phyloP scores from a whole-genome alignment of 176 grass and related monocot species.

The Carex cristatella region DNA sequence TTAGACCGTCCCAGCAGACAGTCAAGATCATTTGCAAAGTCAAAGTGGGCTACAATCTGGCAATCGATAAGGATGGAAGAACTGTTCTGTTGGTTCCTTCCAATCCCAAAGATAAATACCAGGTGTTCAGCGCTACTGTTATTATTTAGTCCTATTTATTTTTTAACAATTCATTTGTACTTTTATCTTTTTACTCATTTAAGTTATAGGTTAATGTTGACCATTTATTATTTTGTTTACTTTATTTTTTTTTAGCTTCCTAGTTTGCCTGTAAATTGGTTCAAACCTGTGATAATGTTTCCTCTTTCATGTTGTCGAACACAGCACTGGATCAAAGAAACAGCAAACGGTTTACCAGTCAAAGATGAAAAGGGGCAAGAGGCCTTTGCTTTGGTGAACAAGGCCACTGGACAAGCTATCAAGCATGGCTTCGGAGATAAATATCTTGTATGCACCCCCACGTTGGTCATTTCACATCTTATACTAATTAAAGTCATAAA shows the following conservation, averaged over 20 bases:
- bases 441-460: conserved; percentile 37
- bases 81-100: conserved; percentile 50
- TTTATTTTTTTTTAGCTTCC: not conserved
- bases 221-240: too few species aligned
- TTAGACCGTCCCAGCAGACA: conserved; percentile 30
- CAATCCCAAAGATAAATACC: conserved; percentile 18
- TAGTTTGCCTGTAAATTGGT: too few species aligned
- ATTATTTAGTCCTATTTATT: too few species aligned
- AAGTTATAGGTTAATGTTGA: too few species aligned
- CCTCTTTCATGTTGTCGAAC: not conserved
- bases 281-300: too few species aligned
- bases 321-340: conserved; percentile 69
- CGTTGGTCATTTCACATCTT: too few species aligned
- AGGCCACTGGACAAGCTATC: conserved; percentile 62
- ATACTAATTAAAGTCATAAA: too few species aligned
- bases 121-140: too few species aligned
- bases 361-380: conserved; percentile 56
- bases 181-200: too few species aligned
- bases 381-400: conserved; percentile 62
- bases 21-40: conserved; percentile 62
- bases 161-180: too few species aligned
- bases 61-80: conserved; percentile 29
- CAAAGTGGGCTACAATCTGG: conserved; percentile 52
- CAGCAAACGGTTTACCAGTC: conserved; percentile 37
- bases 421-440: conserved; percentile 66